Base-by-base conservation (phyloP, 345 rosid species). In the Ailanthus altissimus region DNA sequence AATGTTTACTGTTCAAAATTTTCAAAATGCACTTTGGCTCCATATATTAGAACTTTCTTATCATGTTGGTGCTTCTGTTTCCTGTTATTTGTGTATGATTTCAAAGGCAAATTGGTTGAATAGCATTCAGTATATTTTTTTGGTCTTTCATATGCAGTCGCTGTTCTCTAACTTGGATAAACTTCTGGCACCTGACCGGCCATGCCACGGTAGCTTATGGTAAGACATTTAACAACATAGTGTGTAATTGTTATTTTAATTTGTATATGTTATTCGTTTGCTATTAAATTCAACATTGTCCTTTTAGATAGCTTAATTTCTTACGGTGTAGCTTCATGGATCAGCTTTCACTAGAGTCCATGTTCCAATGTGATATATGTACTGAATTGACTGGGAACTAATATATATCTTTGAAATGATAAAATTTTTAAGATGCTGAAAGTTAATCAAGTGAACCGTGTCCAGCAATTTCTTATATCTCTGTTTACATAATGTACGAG, bases 201-300 rank as follows among this genome's bases (percentile, higher is more conserved):
- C 97, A 77, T 94, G 99, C 81, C 97, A 94, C 85, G 79, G 90
- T 85, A 88, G 93, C 87, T 87, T 97, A 88, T 97, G 98, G 97
- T 97, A 86, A 83, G 84, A 70, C 46, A 53, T 46, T 63, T 59
- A 45, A 70, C 16, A 25, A 66, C 23, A 67, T 54, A 74, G 25
- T 73, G 49, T 59, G 36, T 42, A 26, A 36, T 5, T 50, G 25
- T 12, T 42, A 16, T 56, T 21, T 45, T n/a, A 45, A 59, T 15
- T 36, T n/a, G 42, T 43, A 28, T 74, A 20, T 46, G 28, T 7
- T 8, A 11, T 32, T 61, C 67, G 10, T 42, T 14, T 57, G 53
- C 53, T 40, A 42, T 57, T n/a, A 54, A 38, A 40, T 36, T 5
- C 9, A 12, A 28, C 21, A 21, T 18, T 49, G 23, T 11, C 11